Base-by-base conservation (phyloP, 75 land plant genomes). In the Sequoiadendron giganteum region DNA sequence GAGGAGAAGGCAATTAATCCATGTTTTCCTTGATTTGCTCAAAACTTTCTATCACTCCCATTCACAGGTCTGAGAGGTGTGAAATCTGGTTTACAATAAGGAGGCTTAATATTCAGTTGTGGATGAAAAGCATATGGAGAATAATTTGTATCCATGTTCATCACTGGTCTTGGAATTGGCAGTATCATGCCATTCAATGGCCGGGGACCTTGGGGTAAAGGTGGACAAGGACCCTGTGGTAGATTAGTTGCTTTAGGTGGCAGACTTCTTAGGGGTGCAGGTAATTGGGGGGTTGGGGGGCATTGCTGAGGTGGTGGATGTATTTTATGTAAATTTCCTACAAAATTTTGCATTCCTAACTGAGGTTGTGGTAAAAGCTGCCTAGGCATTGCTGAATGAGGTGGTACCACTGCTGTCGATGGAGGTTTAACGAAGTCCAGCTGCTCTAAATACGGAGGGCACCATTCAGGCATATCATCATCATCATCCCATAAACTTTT, bases 401-500 rank as follows among this genome's bases (percentile, higher is more conserved):
- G 32, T 47, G 10, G 84, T 82, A 52, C 49, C 52, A 47, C 84
- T 28, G 84, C 3, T 47, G 52, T 25, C 47, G 47, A 28, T 13
- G 52, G 30, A 43, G 30, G 84, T 82, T 54, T 9, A 28, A n/a
- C 5, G 34, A 19, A 47, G 47, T 42, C 52, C 6, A 28, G 52
- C n/a, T 47, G 52, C 34, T 82, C 52, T 82, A 82, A 47, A 47
- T 82, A 45, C 86, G 90, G 94, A 38, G 94, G 94, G 83, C 88
- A 85, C 94, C 94, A 93, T 78, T 93, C 94, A 45, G 93, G 94
- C 91, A 93, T 93, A 84, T 93, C 92, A 55, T 93, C 93, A 85
- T 93, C 90, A 84, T 85, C 86, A 86, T 91, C 91, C 92, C 89
- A 90, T 49, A 78, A 34, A 87, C 79, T 88, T 68, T 83, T 89